phyloP scores from a whole-genome alignment of 805 yeast genomes.

The Zygosaccharomyces siamensis region DNA sequence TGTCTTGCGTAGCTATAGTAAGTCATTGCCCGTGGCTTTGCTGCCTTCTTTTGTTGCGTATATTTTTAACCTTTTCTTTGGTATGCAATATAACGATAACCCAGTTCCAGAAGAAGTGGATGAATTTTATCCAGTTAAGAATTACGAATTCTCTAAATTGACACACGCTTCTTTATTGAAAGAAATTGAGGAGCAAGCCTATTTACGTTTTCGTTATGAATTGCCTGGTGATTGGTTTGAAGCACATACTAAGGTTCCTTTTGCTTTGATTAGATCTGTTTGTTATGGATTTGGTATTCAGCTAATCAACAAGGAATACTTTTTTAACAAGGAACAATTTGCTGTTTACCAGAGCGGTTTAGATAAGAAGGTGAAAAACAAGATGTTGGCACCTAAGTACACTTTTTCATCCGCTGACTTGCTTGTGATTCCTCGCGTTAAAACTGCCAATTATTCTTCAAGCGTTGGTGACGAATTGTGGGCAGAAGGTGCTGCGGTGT shows the following conservation, averaged over 20 bases:
- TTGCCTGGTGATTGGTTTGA: constrained; percentile 49
- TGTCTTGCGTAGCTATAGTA: constrained; percentile 48
- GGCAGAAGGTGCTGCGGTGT: constrained; percentile 52
- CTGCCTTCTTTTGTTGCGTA: constrained; percentile 61
- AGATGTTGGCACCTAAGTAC: constrained; percentile 32
- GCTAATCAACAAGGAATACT: constrained; percentile 49
- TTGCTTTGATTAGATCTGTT: constrained; percentile 57
- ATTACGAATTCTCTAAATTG: constrained; percentile 41
- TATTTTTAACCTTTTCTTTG: constrained; percentile 67
- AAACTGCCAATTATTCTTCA: constrained; percentile 64
- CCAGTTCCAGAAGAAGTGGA: constrained; percentile 44
- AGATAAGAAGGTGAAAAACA: constrained; percentile 37
- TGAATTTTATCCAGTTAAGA: constrained; percentile 41
- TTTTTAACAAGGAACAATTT: constrained; percentile 39
- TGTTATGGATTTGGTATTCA: constrained; percentile 82
- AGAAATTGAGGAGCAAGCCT: constrained; percentile 50
- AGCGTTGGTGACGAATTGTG: constrained; percentile 69
- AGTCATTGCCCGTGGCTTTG: constrained; percentile 46
- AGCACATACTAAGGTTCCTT: constrained; percentile 37
- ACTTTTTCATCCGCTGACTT: constrained; percentile 61
- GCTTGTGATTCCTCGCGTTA: constrained; percentile 68
- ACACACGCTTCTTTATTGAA: constrained; percentile 43
- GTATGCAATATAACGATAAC: constrained; percentile 40
- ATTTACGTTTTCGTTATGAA: constrained; percentile 56
- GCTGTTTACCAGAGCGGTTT: constrained; percentile 30